phyloP scores from a whole-genome alignment of 768 basidiomycete species.

The Lenzites betulinus region DNA sequence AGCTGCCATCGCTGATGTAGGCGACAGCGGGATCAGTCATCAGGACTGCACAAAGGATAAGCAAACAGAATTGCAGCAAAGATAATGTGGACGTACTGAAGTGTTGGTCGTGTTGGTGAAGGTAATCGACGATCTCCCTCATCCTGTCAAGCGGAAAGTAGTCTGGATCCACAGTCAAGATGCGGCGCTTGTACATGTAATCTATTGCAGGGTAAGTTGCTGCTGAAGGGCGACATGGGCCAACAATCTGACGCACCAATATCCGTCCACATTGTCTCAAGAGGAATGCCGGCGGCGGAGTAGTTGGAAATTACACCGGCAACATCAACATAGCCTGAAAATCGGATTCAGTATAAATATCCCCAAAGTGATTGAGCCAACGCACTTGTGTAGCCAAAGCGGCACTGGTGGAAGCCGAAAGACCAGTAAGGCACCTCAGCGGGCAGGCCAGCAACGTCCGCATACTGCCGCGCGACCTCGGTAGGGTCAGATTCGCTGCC shows the following conservation, averaged over 20 bases:
- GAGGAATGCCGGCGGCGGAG: conserved; percentile 59
- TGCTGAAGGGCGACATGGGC: not conserved
- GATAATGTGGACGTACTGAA: conserved; percentile 33
- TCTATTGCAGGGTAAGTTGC: conserved; percentile 38
- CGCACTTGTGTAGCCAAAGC: conserved; percentile 65
- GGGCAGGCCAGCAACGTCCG: conserved; percentile 62
- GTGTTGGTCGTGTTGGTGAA: conserved; percentile 60
- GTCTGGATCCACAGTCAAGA: conserved; percentile 68
- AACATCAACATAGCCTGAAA: conserved; percentile 60
- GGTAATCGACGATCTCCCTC: conserved; percentile 63
- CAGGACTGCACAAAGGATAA: conserved; percentile 44
- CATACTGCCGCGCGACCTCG: conserved; percentile 67
- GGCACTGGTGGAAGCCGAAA: conserved; percentile 72
- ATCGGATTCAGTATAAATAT: conserved; percentile 43
- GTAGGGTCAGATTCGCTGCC: conserved; percentile 61
- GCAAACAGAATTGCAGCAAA: not conserved
- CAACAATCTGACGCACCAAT: conserved; percentile 45
- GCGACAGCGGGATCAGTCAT: conserved; percentile 78
- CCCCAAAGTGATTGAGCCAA: conserved; percentile 71
- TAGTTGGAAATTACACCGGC: conserved; percentile 64
- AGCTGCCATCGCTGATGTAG: conserved; percentile 47
- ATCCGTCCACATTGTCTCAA: conserved; percentile 82
- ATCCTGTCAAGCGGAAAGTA: conserved; percentile 67
- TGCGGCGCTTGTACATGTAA: conserved; percentile 67
- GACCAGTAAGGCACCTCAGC: conserved; percentile 78